Percentiles rank a stretch among this genome's conserved stretches.
phyloP scores from a whole-genome alignment of 768 basidiomycete species.

The Coprinopsis sp. region DNA sequence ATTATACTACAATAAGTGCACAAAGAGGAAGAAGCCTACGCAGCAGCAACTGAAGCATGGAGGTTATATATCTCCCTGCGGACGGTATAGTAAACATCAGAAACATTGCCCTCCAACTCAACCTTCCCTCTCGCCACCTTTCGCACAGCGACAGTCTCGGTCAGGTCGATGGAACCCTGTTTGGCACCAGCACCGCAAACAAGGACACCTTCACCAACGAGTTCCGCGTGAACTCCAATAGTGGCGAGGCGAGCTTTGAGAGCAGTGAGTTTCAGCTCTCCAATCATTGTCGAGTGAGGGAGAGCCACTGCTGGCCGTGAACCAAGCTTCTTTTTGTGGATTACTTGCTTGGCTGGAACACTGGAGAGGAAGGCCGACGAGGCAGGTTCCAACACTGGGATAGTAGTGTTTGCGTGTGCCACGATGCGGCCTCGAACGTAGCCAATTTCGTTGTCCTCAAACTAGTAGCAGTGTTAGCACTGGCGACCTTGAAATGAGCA shows the following conservation, averaged over 20 bases:
- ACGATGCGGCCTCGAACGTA: conserved; percentile 87
- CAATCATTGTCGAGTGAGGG: conserved; percentile 93
- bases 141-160: conserved; percentile 79
- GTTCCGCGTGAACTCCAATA: conserved; percentile 82
- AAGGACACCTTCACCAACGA: conserved; percentile 95
- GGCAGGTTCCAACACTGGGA: conserved; percentile 81
- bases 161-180: conserved; percentile 36
- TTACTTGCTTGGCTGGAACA: conserved; percentile 19
- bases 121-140: conserved; percentile 84
- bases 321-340: conserved; percentile 47
- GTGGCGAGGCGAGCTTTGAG: conserved; percentile 77
- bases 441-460: conserved; percentile 96
- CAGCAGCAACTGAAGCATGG: conserved; percentile 83
- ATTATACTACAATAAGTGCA: not conserved
- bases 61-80: conserved; percentile 85
- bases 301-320: conserved; percentile 63
- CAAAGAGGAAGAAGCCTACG: conserved; percentile 11
- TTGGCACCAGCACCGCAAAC: conserved; percentile 71
- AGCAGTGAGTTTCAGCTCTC: conserved; percentile 88
- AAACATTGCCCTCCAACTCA: conserved; percentile 86
- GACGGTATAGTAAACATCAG: conserved; percentile 85
- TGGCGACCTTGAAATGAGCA: conserved; percentile 1
- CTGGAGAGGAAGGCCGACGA: conserved; percentile 19
- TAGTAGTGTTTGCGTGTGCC: conserved; percentile 78
- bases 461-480: conserved; percentile 42